Evolutionary conservation across 2,329 filamentous ascomycete genomes (phyloP).

Genomic region (Claviceps spartinae): DNA sequence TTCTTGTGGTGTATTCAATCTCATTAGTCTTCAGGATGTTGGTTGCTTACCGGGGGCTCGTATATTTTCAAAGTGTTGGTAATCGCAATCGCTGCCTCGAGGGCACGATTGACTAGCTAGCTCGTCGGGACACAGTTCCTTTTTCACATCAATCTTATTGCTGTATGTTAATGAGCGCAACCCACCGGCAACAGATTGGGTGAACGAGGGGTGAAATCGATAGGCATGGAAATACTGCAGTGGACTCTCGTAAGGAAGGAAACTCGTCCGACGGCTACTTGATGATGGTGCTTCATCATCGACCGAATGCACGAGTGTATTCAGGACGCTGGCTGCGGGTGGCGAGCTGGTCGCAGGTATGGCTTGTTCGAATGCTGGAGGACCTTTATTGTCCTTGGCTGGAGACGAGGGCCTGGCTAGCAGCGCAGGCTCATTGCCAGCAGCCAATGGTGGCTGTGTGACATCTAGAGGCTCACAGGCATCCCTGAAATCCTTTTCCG

Average conservation of each 20-base stretch:
- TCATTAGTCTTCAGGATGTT: constrained; percentile 7
- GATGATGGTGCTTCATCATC: constrained; percentile 12
- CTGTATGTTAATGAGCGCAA: constrained; percentile 88
- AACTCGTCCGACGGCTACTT: constrained; percentile 11
- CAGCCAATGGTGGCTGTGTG: not conserved
- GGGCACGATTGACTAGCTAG: constrained; percentile 54
- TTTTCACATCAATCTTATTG: constrained; percentile 68
- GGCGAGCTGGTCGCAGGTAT: not conserved
- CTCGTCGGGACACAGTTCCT: constrained; percentile 65
- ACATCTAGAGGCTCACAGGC: constrained; percentile 42
- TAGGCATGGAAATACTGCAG: constrained; percentile 74
- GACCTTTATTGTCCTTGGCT: not conserved
- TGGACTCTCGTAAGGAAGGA: constrained; percentile 64
- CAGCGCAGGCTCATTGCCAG: constrained; percentile 4
- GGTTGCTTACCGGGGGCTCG: constrained; percentile 23
- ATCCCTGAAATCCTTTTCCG: constrained; percentile 26
- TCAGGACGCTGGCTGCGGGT: not conserved
- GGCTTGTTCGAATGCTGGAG: not conserved
- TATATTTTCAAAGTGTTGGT: constrained; percentile 56
- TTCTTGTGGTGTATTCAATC: constrained; percentile 6
- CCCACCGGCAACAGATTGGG: constrained; percentile 55
- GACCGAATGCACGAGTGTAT: not conserved
- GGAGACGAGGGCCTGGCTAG: constrained; percentile 1
- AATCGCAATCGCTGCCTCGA: constrained; percentile 57
- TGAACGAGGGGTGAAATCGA: constrained; percentile 74